A percentile compares a stretch with the other conserved stretches of the same genome.
These are phyloP conservation scores for Alternaria viburni DNA, from an alignment of 2,329 filamentous ascomycete genomes.

Conservation along the genomic window DNA sequence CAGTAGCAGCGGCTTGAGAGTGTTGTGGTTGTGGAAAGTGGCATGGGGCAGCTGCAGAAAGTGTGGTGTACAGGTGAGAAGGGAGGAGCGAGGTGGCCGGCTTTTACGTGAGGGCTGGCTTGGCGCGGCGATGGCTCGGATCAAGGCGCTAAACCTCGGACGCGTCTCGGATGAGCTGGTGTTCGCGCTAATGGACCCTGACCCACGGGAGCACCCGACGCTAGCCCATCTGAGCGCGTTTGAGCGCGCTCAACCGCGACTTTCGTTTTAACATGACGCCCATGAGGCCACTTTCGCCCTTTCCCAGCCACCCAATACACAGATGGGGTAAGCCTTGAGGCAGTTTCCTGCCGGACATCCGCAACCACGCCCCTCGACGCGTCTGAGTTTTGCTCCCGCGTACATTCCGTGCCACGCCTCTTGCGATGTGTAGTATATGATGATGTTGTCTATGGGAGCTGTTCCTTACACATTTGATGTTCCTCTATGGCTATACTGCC, in stretches of 20 bases:
- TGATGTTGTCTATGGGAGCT: neutral
- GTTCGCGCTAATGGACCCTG: neutral
- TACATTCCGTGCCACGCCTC: neutral
- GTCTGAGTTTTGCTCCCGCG: neutral
- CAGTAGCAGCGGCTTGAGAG: slow-evolving; percentile 1
- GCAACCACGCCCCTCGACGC: neutral
- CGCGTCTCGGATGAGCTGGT: slow-evolving; percentile 6
- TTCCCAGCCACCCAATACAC: neutral
- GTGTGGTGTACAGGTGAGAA: slow-evolving; percentile 7
- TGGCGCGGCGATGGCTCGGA: slow-evolving; percentile 9
- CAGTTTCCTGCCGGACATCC: neutral
- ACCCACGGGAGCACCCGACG: neutral
- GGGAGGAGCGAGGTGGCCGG: slow-evolving; percentile 2
- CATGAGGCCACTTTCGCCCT: neutral
- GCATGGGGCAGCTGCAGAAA: slow-evolving; percentile 8
- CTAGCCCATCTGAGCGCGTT: neutral
- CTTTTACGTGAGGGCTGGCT: neutral
- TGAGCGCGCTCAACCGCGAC: neutral
- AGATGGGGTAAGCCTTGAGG: neutral
- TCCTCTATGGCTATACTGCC: neutral
- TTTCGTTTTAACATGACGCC: neutral
- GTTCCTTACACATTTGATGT: neutral
- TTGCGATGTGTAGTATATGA: neutral
- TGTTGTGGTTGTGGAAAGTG: slow-evolving; percentile 2
- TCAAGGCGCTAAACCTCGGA: neutral